Percentiles rank a stretch among this genome's conserved stretches.
phyloP scores from a whole-genome alignment of 352 stramenopile genomes.

The Pythium catenulatum region DNA sequence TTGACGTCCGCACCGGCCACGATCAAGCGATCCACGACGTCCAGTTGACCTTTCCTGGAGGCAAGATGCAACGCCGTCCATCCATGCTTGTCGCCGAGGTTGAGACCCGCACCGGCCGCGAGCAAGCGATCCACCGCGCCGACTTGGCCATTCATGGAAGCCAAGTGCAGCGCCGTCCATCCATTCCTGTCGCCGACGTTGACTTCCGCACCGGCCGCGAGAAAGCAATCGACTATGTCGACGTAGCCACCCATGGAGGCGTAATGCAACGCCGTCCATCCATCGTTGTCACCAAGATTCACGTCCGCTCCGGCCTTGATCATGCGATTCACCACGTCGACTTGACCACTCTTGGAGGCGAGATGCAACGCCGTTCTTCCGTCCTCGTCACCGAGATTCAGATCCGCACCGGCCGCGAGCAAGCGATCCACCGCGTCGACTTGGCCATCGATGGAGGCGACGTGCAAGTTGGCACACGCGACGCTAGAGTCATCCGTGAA shows the following conservation, averaged over 20 bases:
- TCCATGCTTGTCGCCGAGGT: too few relatives aligned
- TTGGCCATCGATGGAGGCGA: background rate
- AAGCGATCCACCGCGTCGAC: too few relatives aligned
- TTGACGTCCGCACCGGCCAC: too few relatives aligned
- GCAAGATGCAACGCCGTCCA: too few relatives aligned
- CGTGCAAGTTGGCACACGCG: too few relatives aligned
- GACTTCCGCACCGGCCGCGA: constrained; percentile 78
- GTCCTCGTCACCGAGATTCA: background rate
- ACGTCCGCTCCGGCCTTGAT: constrained; percentile 77
- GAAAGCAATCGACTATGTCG: constrained; percentile 83
- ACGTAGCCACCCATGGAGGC: constrained; percentile 83
- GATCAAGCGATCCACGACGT: too few relatives aligned
- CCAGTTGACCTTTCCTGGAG: too few relatives aligned
- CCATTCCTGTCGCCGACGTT: constrained; percentile 80
- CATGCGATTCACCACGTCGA: constrained; percentile 46
- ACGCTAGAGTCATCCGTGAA: too few relatives aligned
- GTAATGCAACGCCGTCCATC: constrained; percentile 82
- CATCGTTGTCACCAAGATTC: constrained; percentile 77
- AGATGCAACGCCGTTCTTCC: background rate
- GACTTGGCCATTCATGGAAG: constrained; percentile 83
- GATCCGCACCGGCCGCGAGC: too few relatives aligned
- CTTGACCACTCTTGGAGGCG: background rate
- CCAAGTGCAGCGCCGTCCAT: constrained; percentile 85
- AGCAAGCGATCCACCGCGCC: constrained; percentile 87
- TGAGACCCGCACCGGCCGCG: too few relatives aligned